Conservation (phyloP, 805 yeast genomes). For the Ogataea allantospora region DNA sequence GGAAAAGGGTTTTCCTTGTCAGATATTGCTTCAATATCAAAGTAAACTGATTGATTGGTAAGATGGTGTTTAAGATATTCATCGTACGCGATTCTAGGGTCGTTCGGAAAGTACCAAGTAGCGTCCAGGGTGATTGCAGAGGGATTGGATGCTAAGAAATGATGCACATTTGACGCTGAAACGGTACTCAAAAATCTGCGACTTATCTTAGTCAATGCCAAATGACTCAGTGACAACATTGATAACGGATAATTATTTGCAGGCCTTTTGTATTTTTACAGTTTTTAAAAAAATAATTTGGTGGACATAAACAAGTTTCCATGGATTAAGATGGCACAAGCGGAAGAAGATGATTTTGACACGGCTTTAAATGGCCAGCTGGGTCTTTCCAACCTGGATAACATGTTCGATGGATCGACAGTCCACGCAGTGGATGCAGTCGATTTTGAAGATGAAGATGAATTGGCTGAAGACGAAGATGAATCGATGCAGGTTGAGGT, state of each 20-base stretch:
- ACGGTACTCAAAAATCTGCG: constrained; percentile 9
- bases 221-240: background rate
- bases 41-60: constrained; percentile 63
- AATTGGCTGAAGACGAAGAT: constrained; percentile 82
- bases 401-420: constrained; percentile 46
- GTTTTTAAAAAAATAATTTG: constrained; percentile 2
- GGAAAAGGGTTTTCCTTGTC: constrained; percentile 67
- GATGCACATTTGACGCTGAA: constrained; percentile 25
- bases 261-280: no score
- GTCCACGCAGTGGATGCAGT: constrained; percentile 89
- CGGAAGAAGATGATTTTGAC: constrained; percentile 33
- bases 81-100: constrained; percentile 53
- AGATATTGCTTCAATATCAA: constrained; percentile 72
- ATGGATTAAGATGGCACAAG: constrained; percentile 7
- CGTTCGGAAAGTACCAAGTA: constrained; percentile 90
- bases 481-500: constrained; percentile 38
- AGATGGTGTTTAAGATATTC: constrained; percentile 59
- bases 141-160: constrained; percentile 14
- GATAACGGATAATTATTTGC: background rate
- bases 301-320: constrained; percentile 1
- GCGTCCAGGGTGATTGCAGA: constrained; percentile 62
- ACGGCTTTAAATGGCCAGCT: constrained; percentile 34
- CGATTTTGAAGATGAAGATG: constrained; percentile 93
- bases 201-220: background rate
- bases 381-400: constrained; percentile 30